A percentile compares a stretch with the other conserved stretches of the same genome.
phyloP scores from a whole-genome alignment of 768 basidiomycete species.

The Tulasnella sp. region DNA sequence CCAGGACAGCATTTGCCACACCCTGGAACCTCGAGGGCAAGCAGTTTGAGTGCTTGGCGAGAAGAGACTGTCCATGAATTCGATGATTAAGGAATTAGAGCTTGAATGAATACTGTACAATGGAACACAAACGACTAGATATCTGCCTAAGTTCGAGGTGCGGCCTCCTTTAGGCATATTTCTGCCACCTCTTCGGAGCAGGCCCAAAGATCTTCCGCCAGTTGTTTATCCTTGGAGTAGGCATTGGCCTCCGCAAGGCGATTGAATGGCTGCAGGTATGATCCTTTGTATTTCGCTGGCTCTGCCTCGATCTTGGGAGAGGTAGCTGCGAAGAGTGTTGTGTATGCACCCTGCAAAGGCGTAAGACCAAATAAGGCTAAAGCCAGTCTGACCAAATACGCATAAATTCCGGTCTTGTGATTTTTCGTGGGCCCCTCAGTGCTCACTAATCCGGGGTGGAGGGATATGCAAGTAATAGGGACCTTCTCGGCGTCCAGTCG shows the following conservation, averaged over 20 bases:
- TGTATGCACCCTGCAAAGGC: conserved; percentile 4
- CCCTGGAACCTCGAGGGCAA: no score
- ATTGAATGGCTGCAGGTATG: conserved; percentile 19
- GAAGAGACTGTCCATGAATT: no score
- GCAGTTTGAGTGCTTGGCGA: no score
- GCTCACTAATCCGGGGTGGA: conserved; percentile 45
- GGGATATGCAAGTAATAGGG: conserved; percentile 41
- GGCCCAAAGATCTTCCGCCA: conserved; percentile 18
- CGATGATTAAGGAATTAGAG: no score
- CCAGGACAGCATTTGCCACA: no score
- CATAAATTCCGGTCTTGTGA: not conserved
- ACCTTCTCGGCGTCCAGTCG: conserved; percentile 40
- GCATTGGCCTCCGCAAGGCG: not conserved
- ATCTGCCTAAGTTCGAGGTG: not conserved
- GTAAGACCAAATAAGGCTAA: not conserved
- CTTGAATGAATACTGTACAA: no score
- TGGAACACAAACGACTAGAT: no score
- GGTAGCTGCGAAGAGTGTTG: conserved; percentile 23
- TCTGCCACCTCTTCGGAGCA: conserved; percentile 15
- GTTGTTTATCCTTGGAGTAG: not conserved
- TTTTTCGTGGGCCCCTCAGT: conserved; percentile 34
- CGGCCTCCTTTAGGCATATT: conserved; percentile 7
- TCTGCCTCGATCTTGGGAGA: conserved; percentile 14
- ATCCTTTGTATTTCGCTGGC: not conserved
- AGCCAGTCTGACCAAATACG: not conserved